A percentile compares a stretch with the other conserved stretches of the same genome.
These are phyloP conservation scores for Ustilago sp. DNA, from an alignment of 1,284 basidiomycete genomes.

Conservation along the genomic window DNA sequence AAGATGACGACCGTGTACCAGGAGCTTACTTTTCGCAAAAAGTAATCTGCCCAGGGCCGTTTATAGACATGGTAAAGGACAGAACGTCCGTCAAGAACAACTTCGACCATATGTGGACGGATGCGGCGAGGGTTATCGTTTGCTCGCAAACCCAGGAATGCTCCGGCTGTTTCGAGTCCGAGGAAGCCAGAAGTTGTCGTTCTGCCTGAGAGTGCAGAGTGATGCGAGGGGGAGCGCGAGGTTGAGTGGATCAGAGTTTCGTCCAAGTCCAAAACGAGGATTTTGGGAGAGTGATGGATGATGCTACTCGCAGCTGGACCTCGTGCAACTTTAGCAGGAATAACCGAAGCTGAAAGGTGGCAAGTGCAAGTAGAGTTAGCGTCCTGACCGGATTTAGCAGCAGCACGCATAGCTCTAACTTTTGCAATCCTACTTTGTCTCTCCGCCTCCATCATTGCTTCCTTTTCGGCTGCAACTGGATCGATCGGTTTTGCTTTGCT, in stretches of 20 bases:
- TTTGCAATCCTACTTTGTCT: constrained; percentile 37
- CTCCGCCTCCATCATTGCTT: constrained; percentile 44
- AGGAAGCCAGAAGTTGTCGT: constrained; percentile 50
- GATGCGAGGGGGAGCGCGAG: constrained; percentile 75
- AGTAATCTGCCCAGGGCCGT: constrained; percentile 84
- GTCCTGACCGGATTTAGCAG: constrained; percentile 11
- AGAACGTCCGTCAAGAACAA: constrained; percentile 86
- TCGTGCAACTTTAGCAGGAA: constrained; percentile 31
- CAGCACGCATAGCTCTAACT: constrained; percentile 32
- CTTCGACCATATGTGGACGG: constrained; percentile 92
- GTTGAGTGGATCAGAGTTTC: constrained; percentile 99
- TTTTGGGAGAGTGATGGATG: constrained; percentile 67
- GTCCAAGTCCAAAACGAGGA: constrained; percentile 83
- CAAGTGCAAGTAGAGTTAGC: not conserved
- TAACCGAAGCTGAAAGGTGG: constrained; percentile 4
- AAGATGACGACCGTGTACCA: constrained; percentile 99
- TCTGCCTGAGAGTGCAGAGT: constrained; percentile 14
- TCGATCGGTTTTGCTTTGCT: constrained; percentile 41
- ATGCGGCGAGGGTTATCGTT: constrained; percentile 70
- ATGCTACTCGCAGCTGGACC: constrained; percentile 43
- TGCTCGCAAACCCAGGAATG: constrained; percentile 60
- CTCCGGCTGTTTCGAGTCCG: constrained; percentile 60
- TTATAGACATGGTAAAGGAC: constrained; percentile 99
- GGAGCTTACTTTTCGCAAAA: constrained; percentile 77
- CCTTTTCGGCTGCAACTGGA: constrained; percentile 35